These are phyloP conservation scores for Neofusicoccum ribis DNA, from an alignment of 2,329 filamentous ascomycete genomes.

Conservation along the genomic window DNA sequence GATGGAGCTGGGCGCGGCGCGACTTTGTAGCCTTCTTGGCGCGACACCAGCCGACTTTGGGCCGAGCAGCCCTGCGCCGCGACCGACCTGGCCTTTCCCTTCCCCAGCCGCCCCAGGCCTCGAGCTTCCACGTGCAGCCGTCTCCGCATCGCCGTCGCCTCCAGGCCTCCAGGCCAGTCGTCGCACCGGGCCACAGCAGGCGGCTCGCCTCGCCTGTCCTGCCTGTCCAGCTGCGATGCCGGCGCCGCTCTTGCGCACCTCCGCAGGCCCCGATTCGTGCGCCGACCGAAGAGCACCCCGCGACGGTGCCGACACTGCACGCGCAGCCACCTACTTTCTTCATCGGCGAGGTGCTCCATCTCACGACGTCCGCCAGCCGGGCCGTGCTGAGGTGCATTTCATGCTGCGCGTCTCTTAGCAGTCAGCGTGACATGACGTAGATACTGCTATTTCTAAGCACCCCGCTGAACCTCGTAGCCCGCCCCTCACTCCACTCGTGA, in stretches of 20 bases:
- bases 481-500: conserved; percentile 12
- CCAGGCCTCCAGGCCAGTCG: no score
- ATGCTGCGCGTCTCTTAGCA: not conserved
- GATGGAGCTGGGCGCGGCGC: not conserved
- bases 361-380: not conserved
- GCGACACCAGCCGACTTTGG: not conserved
- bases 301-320: not conserved
- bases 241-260: no score
- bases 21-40: conserved; percentile 4
- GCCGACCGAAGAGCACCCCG: not conserved
- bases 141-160: no score
- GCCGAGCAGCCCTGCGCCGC: not conserved
- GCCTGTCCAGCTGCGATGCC: no score
- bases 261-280: not conserved
- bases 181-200: no score
- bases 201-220: no score
- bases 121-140: no score
- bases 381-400: not conserved
- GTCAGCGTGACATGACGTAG: conserved; percentile 9
- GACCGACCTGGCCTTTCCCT: no score
- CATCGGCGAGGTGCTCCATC: no score
- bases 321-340: not conserved
- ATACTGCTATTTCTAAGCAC: conserved; percentile 13
- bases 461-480: not conserved
- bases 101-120: no score